A percentile compares a stretch with the other conserved stretches of the same genome.
Conservation (phyloP, 2,329 filamentous ascomycete genomes). For the Colletotrichum chlorophyti region DNA sequence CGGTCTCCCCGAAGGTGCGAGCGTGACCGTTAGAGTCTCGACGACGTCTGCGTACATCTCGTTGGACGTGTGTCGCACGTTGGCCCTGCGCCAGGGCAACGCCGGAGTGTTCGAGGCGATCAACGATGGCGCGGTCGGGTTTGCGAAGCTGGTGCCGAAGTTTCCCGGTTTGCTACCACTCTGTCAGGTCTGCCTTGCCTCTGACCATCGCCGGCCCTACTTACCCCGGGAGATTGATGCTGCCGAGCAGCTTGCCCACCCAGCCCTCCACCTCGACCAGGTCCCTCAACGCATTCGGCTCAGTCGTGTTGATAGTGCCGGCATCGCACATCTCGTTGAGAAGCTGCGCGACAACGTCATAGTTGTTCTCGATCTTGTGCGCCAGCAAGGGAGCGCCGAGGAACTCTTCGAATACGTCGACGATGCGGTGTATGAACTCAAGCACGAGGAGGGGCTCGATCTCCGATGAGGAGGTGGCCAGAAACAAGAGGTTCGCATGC, state of each 20-base stretch:
- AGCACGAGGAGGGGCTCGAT: conserved; percentile 88
- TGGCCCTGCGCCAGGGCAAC: conserved; percentile 87
- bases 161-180: conserved; percentile 45
- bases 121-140: conserved; percentile 47
- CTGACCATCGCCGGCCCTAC: conserved; percentile 24
- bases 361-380: conserved; percentile 85
- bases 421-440: conserved; percentile 91
- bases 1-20: conserved; percentile 88
- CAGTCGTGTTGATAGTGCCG: conserved; percentile 86
- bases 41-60: conserved; percentile 97
- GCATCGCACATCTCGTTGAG: conserved; percentile 97
- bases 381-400: conserved; percentile 86
- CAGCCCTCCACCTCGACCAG: conserved; percentile 90
- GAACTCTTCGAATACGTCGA: conserved; percentile 94
- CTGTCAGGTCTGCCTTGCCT: not conserved
- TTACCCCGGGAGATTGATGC: conserved; percentile 82
- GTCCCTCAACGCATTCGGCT: conserved; percentile 90
- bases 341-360: conserved; percentile 93
- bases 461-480: conserved; percentile 85
- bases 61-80: conserved; percentile 95
- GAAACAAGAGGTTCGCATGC: conserved; percentile 87
- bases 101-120: conserved; percentile 56
- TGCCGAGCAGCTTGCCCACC: conserved; percentile 86
- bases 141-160: conserved; percentile 45
- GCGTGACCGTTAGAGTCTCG: conserved; percentile 84